Evolutionary conservation across 2,329 filamentous ascomycete species (phyloP), one percentile per base, ranked within the genome.

Genomic region (Beauveria varroae): DNA sequence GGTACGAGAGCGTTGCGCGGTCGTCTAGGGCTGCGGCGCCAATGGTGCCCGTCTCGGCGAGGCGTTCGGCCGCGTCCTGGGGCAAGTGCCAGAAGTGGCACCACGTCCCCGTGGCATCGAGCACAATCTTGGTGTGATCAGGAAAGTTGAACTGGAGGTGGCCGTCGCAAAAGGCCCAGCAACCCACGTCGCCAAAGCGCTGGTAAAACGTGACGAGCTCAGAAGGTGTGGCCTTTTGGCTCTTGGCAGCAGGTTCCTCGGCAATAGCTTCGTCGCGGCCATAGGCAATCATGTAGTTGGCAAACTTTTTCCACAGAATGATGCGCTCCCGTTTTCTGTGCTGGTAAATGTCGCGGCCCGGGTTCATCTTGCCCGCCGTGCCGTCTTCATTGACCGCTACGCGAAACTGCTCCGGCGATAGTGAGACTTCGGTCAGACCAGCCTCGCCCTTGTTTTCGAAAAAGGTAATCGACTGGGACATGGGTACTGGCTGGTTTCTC

Each of bases 91-190:
- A 89, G 70, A 92, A 91, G 70, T 90, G 88, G 66, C 89, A 88
- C 80, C 86, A 88, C 1, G 82, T 85, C n/a, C 88, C 90, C 34
- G 88, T 84, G 1, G 87, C 77, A 62, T 91, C 90, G 28, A 95
- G 76, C 14, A 93, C 87, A 60, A 95, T 83, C 75, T 95, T 95
- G 63, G 90, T 93, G 72, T 95, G 90, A 67, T 95, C 90, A 2
- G 90, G 90, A 72, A 95, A 95, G 75, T 95, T 93, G 75, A 93
- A 90, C 83, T 91, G 89, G 66, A 93, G 81, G 68, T 90, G 89
- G 2, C 90, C 90, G 70, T 93, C 89, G 61, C 83, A 84, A 68
- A 93, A 93, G 55, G 86, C 86, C 89, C 89, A 93, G 73, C 90
- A 88, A 18, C 89, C 89, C 34, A 93, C 89, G 68, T 90, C 89